A percentile compares a stretch with the other conserved stretches of the same genome.
These are phyloP conservation scores for Zea luxurians DNA, from an alignment of 176 grass and related monocot genomes.

Conservation along the genomic window DNA sequence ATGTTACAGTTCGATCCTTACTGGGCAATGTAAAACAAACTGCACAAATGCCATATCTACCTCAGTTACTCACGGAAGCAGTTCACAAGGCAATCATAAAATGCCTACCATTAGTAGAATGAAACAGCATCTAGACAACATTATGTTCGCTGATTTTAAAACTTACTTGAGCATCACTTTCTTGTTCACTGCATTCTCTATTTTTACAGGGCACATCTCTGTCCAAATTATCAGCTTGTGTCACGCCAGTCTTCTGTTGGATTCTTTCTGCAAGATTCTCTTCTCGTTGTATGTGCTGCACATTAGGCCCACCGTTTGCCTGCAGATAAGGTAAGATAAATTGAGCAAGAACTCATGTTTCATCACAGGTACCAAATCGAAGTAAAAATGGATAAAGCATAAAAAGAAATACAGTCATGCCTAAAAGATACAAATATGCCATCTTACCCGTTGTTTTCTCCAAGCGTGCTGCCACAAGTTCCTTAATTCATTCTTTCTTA, in stretches of 20 bases:
- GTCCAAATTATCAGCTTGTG: slow-evolving; percentile 37
- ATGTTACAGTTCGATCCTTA: slow-evolving; percentile 24
- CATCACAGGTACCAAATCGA: not conserved
- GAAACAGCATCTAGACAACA: not conserved
- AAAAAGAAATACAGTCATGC: slow-evolving; percentile 19
- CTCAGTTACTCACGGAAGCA: not conserved
- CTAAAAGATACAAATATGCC: slow-evolving; percentile 16
- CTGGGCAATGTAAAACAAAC: slow-evolving; percentile 37
- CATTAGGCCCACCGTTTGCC: slow-evolving; percentile 54
- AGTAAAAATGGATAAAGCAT: not conserved
- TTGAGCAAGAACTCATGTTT: slow-evolving; percentile 3
- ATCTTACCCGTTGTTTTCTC: slow-evolving; percentile 87
- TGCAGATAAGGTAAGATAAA: slow-evolving; percentile 38
- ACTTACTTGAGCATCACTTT: slow-evolving; percentile 99
- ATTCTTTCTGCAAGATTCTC: slow-evolving; percentile 37
- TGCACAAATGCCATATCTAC: slow-evolving; percentile 2
- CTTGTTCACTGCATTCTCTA: slow-evolving; percentile 78
- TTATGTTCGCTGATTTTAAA: slow-evolving; percentile 31
- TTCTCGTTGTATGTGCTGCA: slow-evolving; percentile 45
- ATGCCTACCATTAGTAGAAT: not conserved
- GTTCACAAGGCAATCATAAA: not conserved
- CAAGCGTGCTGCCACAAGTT: slow-evolving; percentile 99
- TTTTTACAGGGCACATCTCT: slow-evolving; percentile 39
- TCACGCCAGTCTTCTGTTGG: slow-evolving; percentile 1
- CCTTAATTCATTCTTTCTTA: slow-evolving; percentile 88